phyloP scores from a whole-genome alignment of 805 yeast genomes.

The Saccharomycopsis babjevae region DNA sequence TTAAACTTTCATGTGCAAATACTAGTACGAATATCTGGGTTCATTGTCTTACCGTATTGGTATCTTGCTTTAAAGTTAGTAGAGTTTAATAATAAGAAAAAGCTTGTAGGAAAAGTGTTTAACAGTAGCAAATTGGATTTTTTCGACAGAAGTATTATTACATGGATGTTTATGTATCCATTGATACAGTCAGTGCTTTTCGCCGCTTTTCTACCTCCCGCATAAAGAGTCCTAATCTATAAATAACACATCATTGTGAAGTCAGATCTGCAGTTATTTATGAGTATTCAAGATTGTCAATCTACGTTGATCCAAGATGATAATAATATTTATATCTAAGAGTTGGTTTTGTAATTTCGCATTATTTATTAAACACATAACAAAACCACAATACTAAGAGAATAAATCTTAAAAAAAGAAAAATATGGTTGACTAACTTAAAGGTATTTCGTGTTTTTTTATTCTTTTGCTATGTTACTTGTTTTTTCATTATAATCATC shows the following conservation, averaged over 20 bases:
- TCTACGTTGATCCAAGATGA: background rate
- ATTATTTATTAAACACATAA: too few species aligned
- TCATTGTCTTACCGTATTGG: conserved; percentile 72
- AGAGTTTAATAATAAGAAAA: conserved; percentile 19
- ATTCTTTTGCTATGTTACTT: too few species aligned
- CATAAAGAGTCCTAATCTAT: conserved; percentile 31
- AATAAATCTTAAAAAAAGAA: too few species aligned
- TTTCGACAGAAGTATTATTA: conserved; percentile 30
- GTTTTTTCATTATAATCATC: too few species aligned
- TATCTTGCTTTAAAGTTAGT: conserved; percentile 37
- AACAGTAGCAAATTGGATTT: background rate
- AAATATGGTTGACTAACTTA: too few species aligned
- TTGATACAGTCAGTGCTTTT: conserved; percentile 61
- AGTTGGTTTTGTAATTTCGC: background rate
- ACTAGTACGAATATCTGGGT: conserved; percentile 66
- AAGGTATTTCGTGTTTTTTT: too few species aligned
- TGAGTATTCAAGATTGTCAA: background rate
- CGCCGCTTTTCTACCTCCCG: conserved; percentile 88
- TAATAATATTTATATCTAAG: background rate
- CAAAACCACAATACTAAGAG: too few species aligned
- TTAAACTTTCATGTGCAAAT: conserved; percentile 79
- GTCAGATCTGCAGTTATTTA: background rate
- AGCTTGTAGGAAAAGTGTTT: conserved; percentile 15
- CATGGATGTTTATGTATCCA: conserved; percentile 53
- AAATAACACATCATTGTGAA: background rate